Base-by-base conservation (phyloP, 2,329 filamentous ascomycete genomes). In the Ceratocystis harringtonii region DNA sequence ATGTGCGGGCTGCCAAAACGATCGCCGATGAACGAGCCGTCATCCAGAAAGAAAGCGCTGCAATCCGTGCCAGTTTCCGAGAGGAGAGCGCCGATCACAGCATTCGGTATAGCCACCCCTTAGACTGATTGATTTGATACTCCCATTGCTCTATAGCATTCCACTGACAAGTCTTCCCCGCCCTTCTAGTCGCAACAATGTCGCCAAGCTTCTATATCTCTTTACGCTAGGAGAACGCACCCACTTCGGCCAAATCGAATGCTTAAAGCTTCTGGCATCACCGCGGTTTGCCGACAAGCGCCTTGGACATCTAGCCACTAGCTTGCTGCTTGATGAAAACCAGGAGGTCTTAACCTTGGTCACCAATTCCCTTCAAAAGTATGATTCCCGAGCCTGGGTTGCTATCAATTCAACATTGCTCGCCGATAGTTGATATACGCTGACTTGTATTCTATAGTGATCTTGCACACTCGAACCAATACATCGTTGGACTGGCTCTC, bases 161-260 rank as follows among this genome's bases (percentile, higher is more conserved):
- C 41, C n/a, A 22, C 64, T 66, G 60, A 66, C 65, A 64, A 50
- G 8, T 63, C 50, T 17, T 61, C 28, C 28, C 55, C 44, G 28
- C n/a, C 28, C 67, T 68, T 70, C 68, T 70, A 96, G 92, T 78
- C 87, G 94, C 74, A 99, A 99, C 80, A 99, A 99, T 82, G 94
- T 99, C 72, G 92, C 94, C 68, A 99, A 99, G 77, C 84, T 99
- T 44, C 84, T 99, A 48, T 99, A 99, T 75, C 89, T 99, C 68
- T 99, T 99, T 76, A 99, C 94, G 1, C 83, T 99, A 52, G 94
- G 94, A 69, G 94, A 99, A 78, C 85, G 94, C 72, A 99, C 94
- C 66, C 94, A 99, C 77, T 99, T 99, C 75, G 94, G 94, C 63
- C 94, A 99, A 80, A 99, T 99, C 74, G 94, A 99, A 84, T 99